phyloP scores from a whole-genome alignment of 176 grass and related monocot genomes.

The Musa troglodytarum region DNA sequence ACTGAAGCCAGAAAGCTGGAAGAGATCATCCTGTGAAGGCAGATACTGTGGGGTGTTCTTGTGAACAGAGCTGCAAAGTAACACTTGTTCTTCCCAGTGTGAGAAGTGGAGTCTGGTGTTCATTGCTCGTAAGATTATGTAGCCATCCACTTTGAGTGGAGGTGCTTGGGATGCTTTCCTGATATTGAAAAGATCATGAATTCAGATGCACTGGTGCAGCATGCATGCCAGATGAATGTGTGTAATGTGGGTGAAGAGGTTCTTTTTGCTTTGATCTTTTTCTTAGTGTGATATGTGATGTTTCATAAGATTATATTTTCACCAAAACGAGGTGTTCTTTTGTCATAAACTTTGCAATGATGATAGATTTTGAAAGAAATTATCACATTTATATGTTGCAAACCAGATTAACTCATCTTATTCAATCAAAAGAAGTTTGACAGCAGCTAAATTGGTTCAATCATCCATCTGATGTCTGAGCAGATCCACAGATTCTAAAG shows the following conservation, averaged over 20 bases:
- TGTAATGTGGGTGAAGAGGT: neutral
- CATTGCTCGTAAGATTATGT: neutral
- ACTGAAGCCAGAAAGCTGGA: slow-evolving; percentile 9
- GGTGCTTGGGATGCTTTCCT: neutral
- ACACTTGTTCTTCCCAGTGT: neutral
- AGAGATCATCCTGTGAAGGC: slow-evolving; percentile 6
- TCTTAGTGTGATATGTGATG: too few relatives aligned
- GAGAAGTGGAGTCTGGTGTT: neutral
- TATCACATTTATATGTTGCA: neutral
- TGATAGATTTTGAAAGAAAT: neutral
- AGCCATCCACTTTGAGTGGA: neutral
- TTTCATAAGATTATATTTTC: too few relatives aligned
- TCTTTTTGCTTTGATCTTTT: too few relatives aligned
- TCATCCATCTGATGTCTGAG: too few relatives aligned
- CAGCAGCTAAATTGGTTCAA: too few relatives aligned
- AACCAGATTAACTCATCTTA: too few relatives aligned
- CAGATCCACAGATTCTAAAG: too few relatives aligned
- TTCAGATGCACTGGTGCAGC: neutral
- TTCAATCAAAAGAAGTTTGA: too few relatives aligned
- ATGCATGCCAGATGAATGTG: neutral
- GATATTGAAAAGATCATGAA: neutral
- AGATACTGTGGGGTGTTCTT: neutral
- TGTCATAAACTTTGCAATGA: too few relatives aligned
- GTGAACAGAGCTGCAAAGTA: neutral
- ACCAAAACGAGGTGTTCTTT: too few relatives aligned